Conservation (phyloP, 2,329 filamentous ascomycete genomes). For the Exophiala calicioides region DNA sequence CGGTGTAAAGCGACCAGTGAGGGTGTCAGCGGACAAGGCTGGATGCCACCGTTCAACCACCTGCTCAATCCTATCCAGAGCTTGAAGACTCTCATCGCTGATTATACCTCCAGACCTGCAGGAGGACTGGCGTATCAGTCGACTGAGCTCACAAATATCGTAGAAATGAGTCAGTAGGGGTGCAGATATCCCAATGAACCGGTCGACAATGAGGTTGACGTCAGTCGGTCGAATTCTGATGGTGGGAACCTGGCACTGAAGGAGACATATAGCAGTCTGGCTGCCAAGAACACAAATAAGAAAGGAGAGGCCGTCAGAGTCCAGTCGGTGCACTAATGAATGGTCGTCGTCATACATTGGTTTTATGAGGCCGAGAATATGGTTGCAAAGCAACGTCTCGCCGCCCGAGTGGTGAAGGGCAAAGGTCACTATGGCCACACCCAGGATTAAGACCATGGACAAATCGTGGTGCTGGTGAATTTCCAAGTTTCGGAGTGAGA, state of each 20-base stretch:
- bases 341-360: constrained; percentile 2
- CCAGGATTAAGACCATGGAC: constrained; percentile 6
- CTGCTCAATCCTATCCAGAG: neutral
- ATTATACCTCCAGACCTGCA: neutral
- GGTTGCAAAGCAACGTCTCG: constrained; percentile 5
- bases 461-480: neutral
- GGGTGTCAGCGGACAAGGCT: neutral
- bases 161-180: constrained; percentile 4
- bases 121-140: neutral
- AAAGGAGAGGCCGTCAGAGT: constrained; percentile 5
- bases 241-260: constrained; percentile 3
- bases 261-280: constrained; percentile 5
- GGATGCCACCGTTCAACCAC: neutral
- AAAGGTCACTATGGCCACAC: constrained; percentile 9
- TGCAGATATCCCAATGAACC: constrained; percentile 9
- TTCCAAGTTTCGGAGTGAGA: constrained; percentile 7
- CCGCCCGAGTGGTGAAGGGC: constrained; percentile 9
- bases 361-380: constrained; percentile 7
- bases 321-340: constrained; percentile 2
- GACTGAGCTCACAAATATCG: constrained; percentile 3
- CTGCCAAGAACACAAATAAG: constrained; percentile 5
- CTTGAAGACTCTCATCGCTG: neutral
- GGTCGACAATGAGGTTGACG: constrained; percentile 3
- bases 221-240: constrained; percentile 1
- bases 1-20: neutral